Evolutionary conservation across 1,139 yeast genomes (phyloP), one percentile per base, ranked within the genome.

Genomic region (Geotrichum phurueaensis): DNA sequence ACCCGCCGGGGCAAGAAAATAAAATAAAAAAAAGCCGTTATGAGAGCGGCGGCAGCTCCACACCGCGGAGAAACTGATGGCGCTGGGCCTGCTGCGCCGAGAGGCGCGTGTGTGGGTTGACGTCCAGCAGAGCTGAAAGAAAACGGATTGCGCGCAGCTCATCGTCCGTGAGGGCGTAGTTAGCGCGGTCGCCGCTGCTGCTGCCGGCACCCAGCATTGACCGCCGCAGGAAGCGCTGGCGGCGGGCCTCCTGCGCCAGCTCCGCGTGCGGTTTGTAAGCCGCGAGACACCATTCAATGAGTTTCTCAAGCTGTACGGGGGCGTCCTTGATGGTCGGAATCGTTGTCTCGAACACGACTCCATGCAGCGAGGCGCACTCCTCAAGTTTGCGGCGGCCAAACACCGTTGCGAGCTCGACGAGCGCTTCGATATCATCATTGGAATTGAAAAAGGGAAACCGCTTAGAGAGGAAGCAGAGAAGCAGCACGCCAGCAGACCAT

Each of bases 401-500:
- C 2, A 95, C 79, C n/a, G 86, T 78, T 0, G 96, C 85, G 54
- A 92, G 77, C 71, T 94, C 99, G 49, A 91, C 80, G 57, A 94
- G 73, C 0, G 99, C 97, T 70, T 94, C 98, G 1, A 87, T 84
- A 71, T 94, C 99, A 74, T 94, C 98, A 1, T 89, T 84, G 2
- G 97, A 89, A 69, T 86, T 89, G 76, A 91, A 89, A 65, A 92
- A 83, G 1, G 97, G 97, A 72, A 90, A 90, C 65, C 94, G 79
- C 64, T 92, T 76, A 1, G 88, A 72, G 47, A 91, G 72, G 59
- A 91, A 77, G 54, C 96, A 86, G 62, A 91, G 76, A 33, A 91
- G 81, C 65, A 90, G 87, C 3, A 91, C 89, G 1, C 97, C 97
- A 0, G 92, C 96, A 1, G 96, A 86, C 97, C 97, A 91, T 18